Evolutionary conservation across 139 green algal genomes (phyloP).

Genomic region (Asterochloris erici): DNA sequence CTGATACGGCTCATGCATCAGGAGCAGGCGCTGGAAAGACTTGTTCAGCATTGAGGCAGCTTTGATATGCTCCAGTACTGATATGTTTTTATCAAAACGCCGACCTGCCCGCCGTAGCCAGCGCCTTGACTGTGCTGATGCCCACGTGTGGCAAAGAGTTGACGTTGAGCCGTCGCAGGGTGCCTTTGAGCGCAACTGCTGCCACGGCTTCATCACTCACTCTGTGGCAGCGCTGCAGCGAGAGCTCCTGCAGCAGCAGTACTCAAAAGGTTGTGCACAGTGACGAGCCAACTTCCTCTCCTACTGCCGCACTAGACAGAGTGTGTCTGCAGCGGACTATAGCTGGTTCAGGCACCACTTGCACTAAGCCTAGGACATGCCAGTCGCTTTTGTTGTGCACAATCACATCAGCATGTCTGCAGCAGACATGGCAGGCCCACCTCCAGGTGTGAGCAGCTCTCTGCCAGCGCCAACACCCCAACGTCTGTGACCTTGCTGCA

Average conservation of each 20-base stretch:
- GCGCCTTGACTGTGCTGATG: constrained; percentile 6
- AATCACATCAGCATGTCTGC: too few species aligned
- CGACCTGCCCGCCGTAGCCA: constrained; percentile 9
- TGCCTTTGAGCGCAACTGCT: constrained; percentile 21
- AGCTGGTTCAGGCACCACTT: too few species aligned
- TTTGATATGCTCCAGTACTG: neutral
- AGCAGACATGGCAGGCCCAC: constrained; percentile 12
- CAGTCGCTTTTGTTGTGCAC: too few species aligned
- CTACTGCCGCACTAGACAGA: too few species aligned
- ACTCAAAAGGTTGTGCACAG: neutral
- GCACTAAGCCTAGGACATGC: too few species aligned
- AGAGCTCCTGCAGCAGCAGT: constrained; percentile 23
- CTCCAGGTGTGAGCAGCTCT: constrained; percentile 25
- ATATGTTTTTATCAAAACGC: neutral
- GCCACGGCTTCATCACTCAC: constrained; percentile 44
- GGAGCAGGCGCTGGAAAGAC: neutral
- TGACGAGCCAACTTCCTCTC: too few species aligned
- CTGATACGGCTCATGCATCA: too few species aligned
- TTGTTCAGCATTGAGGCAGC: neutral
- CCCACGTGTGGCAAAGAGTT: constrained; percentile 26
- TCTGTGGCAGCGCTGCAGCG: constrained; percentile 37
- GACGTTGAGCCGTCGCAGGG: constrained; percentile 33
- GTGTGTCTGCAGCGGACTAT: too few species aligned
- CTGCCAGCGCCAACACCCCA: constrained; percentile 32
- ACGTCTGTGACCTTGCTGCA: constrained; percentile 30